Evolutionary conservation across 176 grass and related monocot genomes (phyloP).

Genomic region (Elymus sibiricus): DNA sequence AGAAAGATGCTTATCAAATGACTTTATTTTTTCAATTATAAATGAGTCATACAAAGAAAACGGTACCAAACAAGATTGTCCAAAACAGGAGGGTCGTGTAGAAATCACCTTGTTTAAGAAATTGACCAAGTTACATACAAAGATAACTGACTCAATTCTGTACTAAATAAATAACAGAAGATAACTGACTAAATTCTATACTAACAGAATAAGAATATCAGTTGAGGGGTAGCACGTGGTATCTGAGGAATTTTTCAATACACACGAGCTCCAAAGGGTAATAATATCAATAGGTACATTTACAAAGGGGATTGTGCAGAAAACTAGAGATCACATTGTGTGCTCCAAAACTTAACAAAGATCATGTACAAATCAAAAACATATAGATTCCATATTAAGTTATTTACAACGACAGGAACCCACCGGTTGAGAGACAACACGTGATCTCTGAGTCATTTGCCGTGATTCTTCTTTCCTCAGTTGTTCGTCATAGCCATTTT

Average conservation of each 20-base stretch:
- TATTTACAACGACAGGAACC: neutral
- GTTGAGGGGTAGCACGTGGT: slow-evolving; percentile 52
- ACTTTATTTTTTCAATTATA: neutral
- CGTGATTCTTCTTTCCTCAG: slow-evolving; percentile 83
- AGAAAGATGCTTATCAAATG: slow-evolving; percentile 8
- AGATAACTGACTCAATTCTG: neutral
- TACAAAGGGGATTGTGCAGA: neutral
- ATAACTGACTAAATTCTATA: neutral
- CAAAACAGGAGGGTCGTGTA: neutral
- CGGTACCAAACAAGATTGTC: neutral
- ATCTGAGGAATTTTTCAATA: slow-evolving; percentile 38
- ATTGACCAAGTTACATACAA: neutral
- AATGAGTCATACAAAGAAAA: neutral
- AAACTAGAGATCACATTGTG: neutral
- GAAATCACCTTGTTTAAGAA: neutral
- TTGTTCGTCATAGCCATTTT: slow-evolving; percentile 84
- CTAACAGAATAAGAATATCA: slow-evolving; percentile 6
- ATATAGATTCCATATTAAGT: slow-evolving; percentile 2
- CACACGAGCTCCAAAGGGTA: neutral
- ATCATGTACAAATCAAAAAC: slow-evolving; percentile 14
- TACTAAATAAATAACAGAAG: neutral
- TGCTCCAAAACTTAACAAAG: neutral
- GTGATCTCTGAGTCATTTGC: slow-evolving; percentile 60
- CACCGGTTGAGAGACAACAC: slow-evolving; percentile 74
- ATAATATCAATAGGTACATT: neutral